Percentiles rank a stretch among this genome's conserved stretches.
phyloP scores from a whole-genome alignment of 345 rosid species.

The Sapria himalayana region DNA sequence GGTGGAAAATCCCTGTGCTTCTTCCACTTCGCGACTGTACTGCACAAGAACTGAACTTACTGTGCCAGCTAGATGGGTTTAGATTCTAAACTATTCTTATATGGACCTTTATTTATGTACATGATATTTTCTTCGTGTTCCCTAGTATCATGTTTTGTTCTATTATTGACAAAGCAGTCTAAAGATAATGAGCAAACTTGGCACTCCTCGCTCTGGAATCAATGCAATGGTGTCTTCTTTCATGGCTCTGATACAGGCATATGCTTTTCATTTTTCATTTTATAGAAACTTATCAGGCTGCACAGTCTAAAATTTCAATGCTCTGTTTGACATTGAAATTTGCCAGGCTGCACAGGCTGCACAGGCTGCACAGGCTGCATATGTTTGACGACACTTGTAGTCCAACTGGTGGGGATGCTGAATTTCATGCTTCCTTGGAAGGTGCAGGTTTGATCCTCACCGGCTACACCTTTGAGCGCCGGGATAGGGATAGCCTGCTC shows the following conservation, averaged over 20 bases:
- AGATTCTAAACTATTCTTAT: slow-evolving; percentile 8
- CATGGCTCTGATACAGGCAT: slow-evolving; percentile 59
- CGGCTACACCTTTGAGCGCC: no score
- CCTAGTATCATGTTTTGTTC: slow-evolving; percentile 16
- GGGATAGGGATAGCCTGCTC: no score
- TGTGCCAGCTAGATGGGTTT: slow-evolving; percentile 62
- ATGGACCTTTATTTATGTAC: not conserved
- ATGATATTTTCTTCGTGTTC: not conserved
- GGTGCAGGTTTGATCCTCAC: no score
- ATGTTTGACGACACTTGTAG: no score
- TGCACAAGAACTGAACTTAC: slow-evolving; percentile 37
- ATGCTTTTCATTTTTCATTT: no score
- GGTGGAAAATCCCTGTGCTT: slow-evolving; percentile 64
- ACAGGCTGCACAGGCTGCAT: no score
- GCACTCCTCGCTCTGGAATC: slow-evolving; percentile 29
- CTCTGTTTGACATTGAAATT: no score
- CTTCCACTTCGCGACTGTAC: slow-evolving; percentile 82
- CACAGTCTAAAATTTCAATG: no score
- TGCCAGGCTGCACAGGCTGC: no score
- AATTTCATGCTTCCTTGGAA: no score
- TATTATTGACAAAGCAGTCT: slow-evolving; percentile 71
- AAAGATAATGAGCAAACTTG: slow-evolving; percentile 28
- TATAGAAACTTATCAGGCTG: no score
- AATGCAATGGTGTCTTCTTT: slow-evolving; percentile 73
- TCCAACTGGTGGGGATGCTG: no score